phyloP scores from a whole-genome alignment of 192 early-diverging fungal genomes.

The Rhizoclosmatium globosum region DNA sequence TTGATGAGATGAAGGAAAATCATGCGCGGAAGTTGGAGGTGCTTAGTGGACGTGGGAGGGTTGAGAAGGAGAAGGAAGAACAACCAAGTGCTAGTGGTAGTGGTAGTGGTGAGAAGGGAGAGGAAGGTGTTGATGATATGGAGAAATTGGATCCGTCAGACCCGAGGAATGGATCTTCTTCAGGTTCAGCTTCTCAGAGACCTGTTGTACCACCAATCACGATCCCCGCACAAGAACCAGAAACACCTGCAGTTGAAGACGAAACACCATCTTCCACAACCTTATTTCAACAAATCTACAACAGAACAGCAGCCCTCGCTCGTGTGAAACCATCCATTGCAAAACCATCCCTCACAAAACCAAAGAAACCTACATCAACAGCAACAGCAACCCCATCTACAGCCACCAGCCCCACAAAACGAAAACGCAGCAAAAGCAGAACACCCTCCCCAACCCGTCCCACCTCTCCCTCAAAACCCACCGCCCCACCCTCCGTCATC shows the following conservation, averaged over 20 bases:
- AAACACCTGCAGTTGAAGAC: background rate
- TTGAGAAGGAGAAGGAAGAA: background rate
- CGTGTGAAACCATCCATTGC: background rate
- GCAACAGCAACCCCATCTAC: background rate
- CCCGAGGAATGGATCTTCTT: background rate
- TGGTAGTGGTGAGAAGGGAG: background rate
- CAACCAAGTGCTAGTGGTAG: background rate
- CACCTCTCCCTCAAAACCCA: background rate
- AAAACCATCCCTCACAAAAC: background rate
- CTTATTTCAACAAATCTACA: background rate
- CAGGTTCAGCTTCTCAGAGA: background rate
- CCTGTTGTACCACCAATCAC: background rate
- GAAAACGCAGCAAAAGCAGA: background rate
- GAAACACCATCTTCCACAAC: background rate
- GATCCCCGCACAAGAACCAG: background rate
- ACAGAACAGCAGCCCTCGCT: background rate
- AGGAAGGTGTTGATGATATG: background rate
- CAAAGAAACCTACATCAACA: background rate
- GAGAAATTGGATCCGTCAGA: background rate
- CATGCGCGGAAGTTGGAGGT: background rate
- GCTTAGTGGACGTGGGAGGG: background rate
- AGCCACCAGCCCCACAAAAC: background rate
- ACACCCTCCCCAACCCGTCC: background rate
- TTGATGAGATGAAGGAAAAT: conserved; percentile 9
- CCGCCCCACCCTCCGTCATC: background rate